Conservation (phyloP, 1,284 basidiomycete species). For the Neolentinus lepideus region DNA sequence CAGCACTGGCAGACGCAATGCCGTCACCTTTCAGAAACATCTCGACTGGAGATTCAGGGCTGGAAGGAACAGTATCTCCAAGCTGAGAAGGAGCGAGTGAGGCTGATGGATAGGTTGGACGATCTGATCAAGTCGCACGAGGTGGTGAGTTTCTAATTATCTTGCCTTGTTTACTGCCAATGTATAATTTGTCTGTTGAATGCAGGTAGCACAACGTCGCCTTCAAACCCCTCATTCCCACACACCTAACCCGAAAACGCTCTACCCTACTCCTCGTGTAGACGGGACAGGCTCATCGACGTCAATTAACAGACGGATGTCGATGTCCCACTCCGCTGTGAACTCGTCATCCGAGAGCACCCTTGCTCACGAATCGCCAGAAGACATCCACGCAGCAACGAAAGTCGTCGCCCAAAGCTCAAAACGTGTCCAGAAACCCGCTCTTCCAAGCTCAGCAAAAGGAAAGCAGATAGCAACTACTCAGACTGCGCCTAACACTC, state of each 20-base stretch:
- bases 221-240: background rate
- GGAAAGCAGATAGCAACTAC: background rate
- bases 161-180: background rate
- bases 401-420: background rate
- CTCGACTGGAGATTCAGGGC: conserved; percentile 38
- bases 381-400: background rate
- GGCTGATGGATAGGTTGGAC: conserved; percentile 45
- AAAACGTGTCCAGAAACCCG: background rate
- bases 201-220: background rate
- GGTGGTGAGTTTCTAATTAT: conserved; percentile 2
- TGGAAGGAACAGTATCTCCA: conserved; percentile 70
- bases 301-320: background rate
- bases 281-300: background rate
- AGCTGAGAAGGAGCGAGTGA: conserved; percentile 54
- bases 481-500: background rate
- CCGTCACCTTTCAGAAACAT: conserved; percentile 39
- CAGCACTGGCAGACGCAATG: conserved; percentile 65
- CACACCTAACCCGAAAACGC: background rate
- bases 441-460: background rate
- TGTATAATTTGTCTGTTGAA: background rate
- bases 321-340: background rate
- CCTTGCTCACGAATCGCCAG: background rate
- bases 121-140: conserved; percentile 41
- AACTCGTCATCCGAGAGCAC: background rate
- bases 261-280: background rate